Evolutionary conservation across 768 basidiomycete species (phyloP), one percentile per base, ranked within the genome.

Genomic region (Suillus paluster): DNA sequence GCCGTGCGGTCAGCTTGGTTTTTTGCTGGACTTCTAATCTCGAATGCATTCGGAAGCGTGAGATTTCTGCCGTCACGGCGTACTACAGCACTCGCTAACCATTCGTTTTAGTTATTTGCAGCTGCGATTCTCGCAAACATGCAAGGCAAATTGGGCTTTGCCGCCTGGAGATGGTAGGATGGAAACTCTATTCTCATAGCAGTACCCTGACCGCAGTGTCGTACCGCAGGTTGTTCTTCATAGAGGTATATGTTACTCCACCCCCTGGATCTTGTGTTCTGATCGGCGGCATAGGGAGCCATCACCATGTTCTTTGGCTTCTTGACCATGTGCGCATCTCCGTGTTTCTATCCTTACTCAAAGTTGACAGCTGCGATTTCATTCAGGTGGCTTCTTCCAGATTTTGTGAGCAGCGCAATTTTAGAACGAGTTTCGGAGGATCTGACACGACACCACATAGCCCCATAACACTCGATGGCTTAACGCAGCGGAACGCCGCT

Each of bases 61-160:
- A 68, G 84, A 68, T 15, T n/a, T 5, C 15, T 54, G 36, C 30
- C 23, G 23, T 44, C 52, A 19, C 38, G n/a, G 27, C 42, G n/a
- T 7, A 25, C 34, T 17, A 33, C 30, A 25, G 8, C 33, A 17
- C 27, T 19, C 1, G 36, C 36, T 50, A 49, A 34, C 27, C 10
- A 12, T 30, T 27, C 21, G 23, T 64, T 41, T 21, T 62, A 89
- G 85, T 70, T 91, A 8, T 84, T 91, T 68, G 91, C 89, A 17
- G 90, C 90, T n/a, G 90, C 88, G 11, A 88, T 92, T 58, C 79
- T 94, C 19, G 76, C 79, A 1, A 81, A 79, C 45, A 88, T 92
- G 89, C 83, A 92, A 63, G 89, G 88, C 1, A 80, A 79, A 56
- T 76, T 83, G 5, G 90, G 89, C 1, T 86, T 89, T 45, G 71